Evolutionary conservation across 1,284 basidiomycete genomes (phyloP), one percentile per base, ranked within the genome.

Genomic region (Trametes hirsuta): DNA sequence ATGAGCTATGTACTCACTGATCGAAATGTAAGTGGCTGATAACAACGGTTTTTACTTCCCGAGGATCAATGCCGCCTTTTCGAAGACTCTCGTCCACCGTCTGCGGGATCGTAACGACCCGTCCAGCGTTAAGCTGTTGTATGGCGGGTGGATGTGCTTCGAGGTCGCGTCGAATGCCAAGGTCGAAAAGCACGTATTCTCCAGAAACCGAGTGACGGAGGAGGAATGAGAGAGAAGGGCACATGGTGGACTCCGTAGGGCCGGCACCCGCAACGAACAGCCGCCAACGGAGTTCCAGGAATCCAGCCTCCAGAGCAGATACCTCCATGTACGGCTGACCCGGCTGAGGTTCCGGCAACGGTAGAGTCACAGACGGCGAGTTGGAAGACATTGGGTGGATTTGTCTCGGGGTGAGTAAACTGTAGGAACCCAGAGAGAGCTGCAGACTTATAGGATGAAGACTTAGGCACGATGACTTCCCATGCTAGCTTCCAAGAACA

Each of bases 151-250:
- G 78, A 51, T 76, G 76, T 4, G 70, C 76, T 9, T 79, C 70
- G 65, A 76, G 69, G 66, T 85, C 79, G 37, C 76, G 76, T 34
- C 81, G 76, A n/a, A 81, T 75, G n/a, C 84, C 83, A 4, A 85
- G 75, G 60, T 85, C 84, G 59, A 86, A 84, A 2, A 85, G 68
- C 44, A 84, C 64, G 41, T 73, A 76, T 36, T 74, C 68, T 3
- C 72, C 68, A 11, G 73, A 77, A 6, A 61, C 65, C 3, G 81
- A 80, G 58, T 85, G 82, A 4, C 74, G 74, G 41, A 86, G 71
- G 39, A 76, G 75, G 69, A 84, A 85, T 2, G 79, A 73, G 30
- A 85, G 74, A 4, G 81, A 79, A 6, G 82, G 84, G 18, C 54
- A 59, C 35, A 62, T 55, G n/a, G 37, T 48, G 24, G 57, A 60